Evolutionary conservation across 768 basidiomycete species (phyloP).

Genomic region (Tricholoma sp.): DNA sequence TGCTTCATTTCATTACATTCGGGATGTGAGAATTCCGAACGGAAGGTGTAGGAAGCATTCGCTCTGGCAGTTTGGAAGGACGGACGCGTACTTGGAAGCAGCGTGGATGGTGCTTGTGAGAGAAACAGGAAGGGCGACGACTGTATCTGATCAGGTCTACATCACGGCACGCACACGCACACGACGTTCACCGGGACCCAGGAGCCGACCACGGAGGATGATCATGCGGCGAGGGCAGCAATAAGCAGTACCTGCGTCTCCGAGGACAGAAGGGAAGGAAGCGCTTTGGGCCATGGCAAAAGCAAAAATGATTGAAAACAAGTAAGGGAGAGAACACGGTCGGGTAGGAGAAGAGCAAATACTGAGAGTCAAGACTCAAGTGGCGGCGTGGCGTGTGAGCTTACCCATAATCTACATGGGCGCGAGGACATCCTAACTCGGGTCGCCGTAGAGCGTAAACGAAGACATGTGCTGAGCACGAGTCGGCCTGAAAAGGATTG

Average conservation of each 20-base stretch:
- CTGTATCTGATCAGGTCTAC: no score
- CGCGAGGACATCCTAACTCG: background rate
- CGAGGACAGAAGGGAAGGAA: background rate
- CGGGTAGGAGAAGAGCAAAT: background rate
- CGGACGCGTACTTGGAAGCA: background rate
- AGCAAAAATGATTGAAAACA: no score
- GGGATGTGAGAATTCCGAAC: slow-evolving; percentile 8
- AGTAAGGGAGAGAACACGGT: background rate
- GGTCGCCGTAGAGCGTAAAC: background rate
- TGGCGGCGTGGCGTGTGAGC: background rate
- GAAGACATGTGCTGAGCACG: background rate
- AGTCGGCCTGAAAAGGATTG: background rate
- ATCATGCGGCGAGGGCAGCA: background rate
- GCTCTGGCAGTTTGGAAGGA: background rate
- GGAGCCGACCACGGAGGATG: background rate
- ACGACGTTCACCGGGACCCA: background rate
- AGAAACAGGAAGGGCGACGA: no score
- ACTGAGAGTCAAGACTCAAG: background rate
- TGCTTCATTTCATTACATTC: slow-evolving; percentile 1
- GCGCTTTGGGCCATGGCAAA: background rate
- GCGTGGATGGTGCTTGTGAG: background rate
- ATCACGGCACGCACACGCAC: background rate
- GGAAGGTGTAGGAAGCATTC: background rate
- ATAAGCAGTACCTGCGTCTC: background rate
- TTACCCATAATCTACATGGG: background rate